Percentiles rank a stretch among this genome's conserved stretches.
Evolutionary conservation across 176 grass and related monocot genomes (phyloP).

Genomic region (Poa pratensis): DNA sequence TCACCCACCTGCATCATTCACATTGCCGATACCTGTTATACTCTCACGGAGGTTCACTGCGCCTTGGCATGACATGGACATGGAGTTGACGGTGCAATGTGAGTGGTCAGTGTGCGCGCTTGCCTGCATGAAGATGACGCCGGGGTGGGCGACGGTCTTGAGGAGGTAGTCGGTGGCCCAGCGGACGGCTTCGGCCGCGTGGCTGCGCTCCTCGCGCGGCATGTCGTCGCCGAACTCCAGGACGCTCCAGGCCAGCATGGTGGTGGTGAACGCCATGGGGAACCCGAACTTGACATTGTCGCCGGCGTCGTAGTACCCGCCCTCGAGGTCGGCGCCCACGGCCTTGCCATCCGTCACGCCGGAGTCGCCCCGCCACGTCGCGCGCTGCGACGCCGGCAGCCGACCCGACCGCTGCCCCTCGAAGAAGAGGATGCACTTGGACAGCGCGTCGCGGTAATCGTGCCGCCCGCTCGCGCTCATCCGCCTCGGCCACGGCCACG

Average conservation of each 20-base stretch:
- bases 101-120: background rate
- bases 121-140: conserved; percentile 82
- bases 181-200: conserved; percentile 45
- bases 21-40: background rate
- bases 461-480: background rate
- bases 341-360: conserved; percentile 59
- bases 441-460: conserved; percentile 76
- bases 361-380: conserved; percentile 75
- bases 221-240: no score
- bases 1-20: conserved; percentile 68
- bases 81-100: background rate
- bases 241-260: conserved; percentile 32
- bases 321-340: conserved; percentile 75
- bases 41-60: no score
- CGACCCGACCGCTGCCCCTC: conserved; percentile 83
- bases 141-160: conserved; percentile 76
- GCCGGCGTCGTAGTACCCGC: conserved; percentile 92
- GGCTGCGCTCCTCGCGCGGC: no score
- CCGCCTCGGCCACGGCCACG: conserved; percentile 2
- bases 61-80: background rate
- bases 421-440: conserved; percentile 92
- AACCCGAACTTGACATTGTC: conserved; percentile 98
- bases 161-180: conserved; percentile 96
- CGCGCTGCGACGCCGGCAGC: conserved; percentile 62
- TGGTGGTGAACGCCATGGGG: conserved; percentile 93